phyloP scores from a whole-genome alignment of 306 rosid genomes.

The Castanea crenata region DNA sequence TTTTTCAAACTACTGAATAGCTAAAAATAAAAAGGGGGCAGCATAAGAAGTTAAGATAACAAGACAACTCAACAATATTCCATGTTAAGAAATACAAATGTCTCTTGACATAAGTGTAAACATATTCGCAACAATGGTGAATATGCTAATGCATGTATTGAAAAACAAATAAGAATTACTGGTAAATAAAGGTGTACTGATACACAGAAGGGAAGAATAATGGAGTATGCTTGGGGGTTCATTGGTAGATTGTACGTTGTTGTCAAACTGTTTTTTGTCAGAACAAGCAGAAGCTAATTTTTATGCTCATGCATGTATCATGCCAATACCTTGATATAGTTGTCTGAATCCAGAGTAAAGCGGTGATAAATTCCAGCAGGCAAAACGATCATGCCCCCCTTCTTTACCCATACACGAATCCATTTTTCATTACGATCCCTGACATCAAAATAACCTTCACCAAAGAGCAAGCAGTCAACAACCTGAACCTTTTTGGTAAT shows the following conservation, averaged over 20 bases:
- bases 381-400: constrained; percentile 93
- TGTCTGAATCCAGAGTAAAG: constrained; percentile 83
- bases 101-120: background rate
- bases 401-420: constrained; percentile 93
- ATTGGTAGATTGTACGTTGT: background rate
- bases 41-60: background rate
- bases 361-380: constrained; percentile 99
- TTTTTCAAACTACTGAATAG: background rate
- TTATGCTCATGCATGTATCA: constrained; percentile 1
- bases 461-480: constrained; percentile 23
- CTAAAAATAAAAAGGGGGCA: background rate
- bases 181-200: background rate
- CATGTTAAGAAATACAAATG: background rate
- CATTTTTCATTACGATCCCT: constrained; percentile 79
- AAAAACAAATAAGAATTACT: background rate
- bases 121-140: background rate
- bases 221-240: background rate
- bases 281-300: background rate
- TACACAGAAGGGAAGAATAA: background rate
- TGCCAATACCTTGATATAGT: constrained; percentile 83
- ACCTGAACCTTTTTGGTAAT: background rate
- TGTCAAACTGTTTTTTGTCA: background rate
- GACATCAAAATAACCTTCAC: constrained; percentile 92
- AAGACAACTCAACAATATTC: background rate
- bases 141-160: background rate